These are phyloP conservation scores for Pseudomonodictys pantanalensis DNA, from an alignment of 495 filamentous ascomycete genomes.

Conservation along the genomic window DNA sequence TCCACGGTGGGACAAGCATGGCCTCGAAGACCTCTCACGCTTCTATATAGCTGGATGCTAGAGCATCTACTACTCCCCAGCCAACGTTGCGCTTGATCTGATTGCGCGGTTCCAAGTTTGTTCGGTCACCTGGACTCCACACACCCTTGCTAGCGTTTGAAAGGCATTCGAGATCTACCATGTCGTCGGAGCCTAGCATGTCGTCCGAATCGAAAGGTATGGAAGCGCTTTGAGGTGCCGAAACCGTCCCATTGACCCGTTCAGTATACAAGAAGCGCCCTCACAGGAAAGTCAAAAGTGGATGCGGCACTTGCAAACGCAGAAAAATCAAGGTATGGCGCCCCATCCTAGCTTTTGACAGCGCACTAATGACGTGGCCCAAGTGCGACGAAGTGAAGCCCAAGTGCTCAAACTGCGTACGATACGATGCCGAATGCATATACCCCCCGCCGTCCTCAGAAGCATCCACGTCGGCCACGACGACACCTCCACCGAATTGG, in stretches of 20 bases:
- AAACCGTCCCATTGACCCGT: no score
- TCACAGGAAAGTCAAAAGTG: conserved; percentile 23
- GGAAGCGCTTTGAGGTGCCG: no score
- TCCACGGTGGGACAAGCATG: no score
- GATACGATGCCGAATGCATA: conserved; percentile 13
- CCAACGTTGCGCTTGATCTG: no score
- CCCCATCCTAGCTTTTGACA: no score
- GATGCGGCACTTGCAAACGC: conserved; percentile 19
- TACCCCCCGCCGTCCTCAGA: conserved; percentile 5
- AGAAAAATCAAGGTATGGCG: conserved; percentile 24
- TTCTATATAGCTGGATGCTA: no score
- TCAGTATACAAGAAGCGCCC: conserved; percentile 23
- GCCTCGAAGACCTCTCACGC: no score
- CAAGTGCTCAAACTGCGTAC: conserved; percentile 18
- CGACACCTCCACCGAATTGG: neutral
- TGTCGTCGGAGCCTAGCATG: neutral
- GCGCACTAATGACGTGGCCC: neutral
- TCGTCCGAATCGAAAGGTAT: conserved; percentile 3
- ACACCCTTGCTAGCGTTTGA: no score
- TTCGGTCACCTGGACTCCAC: no score
- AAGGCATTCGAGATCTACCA: no score
- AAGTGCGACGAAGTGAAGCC: conserved; percentile 27
- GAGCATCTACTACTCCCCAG: no score
- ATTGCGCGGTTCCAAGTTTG: no score
- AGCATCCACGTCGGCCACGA: neutral